Conservation (phyloP, 352 stramenopile species). For the Elongisporangium prolatum region DNA sequence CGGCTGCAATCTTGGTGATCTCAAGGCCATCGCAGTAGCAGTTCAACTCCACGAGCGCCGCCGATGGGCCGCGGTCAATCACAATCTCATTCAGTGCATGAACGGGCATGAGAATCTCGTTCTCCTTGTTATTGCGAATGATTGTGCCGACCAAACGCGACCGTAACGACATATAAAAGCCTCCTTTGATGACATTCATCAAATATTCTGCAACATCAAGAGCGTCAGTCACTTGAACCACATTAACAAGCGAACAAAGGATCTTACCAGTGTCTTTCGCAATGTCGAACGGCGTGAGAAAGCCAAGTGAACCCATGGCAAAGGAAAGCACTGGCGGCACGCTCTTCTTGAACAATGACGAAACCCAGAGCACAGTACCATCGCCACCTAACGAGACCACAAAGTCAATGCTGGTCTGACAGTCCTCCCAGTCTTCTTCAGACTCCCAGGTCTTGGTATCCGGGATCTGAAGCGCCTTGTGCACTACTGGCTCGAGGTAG, state of each 20-base stretch:
- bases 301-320: constrained; percentile 94
- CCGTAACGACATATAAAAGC: constrained; percentile 81
- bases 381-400: constrained; percentile 94
- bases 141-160: constrained; percentile 74
- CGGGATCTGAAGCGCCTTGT: constrained; percentile 51
- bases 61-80: constrained; percentile 91
- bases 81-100: constrained; percentile 99
- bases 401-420: constrained; percentile 86
- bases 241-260: not conserved
- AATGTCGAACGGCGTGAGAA: constrained; percentile 93
- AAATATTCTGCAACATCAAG: constrained; percentile 45
- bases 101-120: constrained; percentile 52
- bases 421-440: constrained; percentile 54
- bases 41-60: constrained; percentile 93
- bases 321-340: constrained; percentile 95
- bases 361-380: constrained; percentile 89
- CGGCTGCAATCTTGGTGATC: constrained; percentile 93
- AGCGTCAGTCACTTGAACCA: not conserved
- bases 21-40: constrained; percentile 96
- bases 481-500: constrained; percentile 69
- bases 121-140: constrained; percentile 49
- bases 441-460: constrained; percentile 63
- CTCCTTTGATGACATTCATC: constrained; percentile 67
- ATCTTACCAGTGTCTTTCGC: constrained; percentile 37
- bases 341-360: constrained; percentile 85